phyloP scores from a whole-genome alignment of 441 rosid species.

The Corymbia citriodora region DNA sequence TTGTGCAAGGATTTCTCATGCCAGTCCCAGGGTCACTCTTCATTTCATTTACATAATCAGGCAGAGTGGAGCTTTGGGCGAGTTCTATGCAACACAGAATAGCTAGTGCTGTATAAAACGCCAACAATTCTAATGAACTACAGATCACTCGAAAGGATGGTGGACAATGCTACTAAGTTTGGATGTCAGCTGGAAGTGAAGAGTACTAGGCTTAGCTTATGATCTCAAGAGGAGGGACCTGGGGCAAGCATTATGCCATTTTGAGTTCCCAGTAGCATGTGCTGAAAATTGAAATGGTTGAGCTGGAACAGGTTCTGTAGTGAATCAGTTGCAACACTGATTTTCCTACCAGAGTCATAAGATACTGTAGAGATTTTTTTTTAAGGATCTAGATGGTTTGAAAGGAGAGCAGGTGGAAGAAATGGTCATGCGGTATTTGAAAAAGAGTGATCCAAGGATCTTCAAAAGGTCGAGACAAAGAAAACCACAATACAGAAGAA shows the following conservation, averaged over 20 bases:
- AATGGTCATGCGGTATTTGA: not conserved
- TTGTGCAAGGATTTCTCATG: no score
- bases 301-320: not conserved
- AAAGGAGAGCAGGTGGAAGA: not conserved
- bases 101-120: not conserved
- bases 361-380: not conserved
- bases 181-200: not conserved
- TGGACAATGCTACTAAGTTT: not conserved
- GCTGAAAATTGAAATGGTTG: not conserved
- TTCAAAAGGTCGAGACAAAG: not conserved
- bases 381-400: not conserved
- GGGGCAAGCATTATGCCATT: not conserved
- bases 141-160: not conserved
- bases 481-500: not conserved
- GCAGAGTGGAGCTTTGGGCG: not conserved
- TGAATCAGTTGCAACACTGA: not conserved
- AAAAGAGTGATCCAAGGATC: not conserved
- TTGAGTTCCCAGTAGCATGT: not conserved
- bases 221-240: not conserved
- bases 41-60: not conserved
- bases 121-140: not conserved
- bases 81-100: not conserved
- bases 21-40: not conserved
- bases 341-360: not conserved
- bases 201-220: not conserved